Base-by-base conservation (phyloP, 2,329 filamentous ascomycete genomes). In the Fusarium incarnatum region DNA sequence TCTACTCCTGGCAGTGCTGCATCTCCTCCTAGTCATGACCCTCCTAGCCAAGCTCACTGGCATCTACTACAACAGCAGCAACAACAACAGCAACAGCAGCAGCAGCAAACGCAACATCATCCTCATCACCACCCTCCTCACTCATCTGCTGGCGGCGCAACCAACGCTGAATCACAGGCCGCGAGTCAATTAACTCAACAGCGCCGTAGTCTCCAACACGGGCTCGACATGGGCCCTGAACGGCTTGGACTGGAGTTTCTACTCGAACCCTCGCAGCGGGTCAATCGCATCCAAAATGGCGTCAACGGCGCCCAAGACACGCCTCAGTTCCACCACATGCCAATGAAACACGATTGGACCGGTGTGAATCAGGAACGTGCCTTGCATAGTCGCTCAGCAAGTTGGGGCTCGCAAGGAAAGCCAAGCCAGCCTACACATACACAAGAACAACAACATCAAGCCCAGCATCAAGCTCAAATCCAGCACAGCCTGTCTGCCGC, bases 221-320 rank as follows among this genome's bases (percentile, higher is more conserved):
- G 85, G 41, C 77, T 92, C 3, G 87, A 91, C 41, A 81, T 92
- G 61, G 86, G 86, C 5, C 82, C 86, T 2, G 92, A 94, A 75
- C 86, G 89, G 48, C 83, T 94, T 11, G 91, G 89, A 8, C 86
- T 96, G 32, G 91, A 90, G 60, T 94, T 94, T 71, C 83, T 96
- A 3, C 84, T 95, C 2, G 89, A 91, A 62, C 81, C 86, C 34
- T 84, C 86, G 9, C 86, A 88, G 50, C 86, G 85, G 60, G 83
- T 85, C 23, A 84, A 79, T 67, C 85, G 82, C 72, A 85, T 87
- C 54, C 83, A 84, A 44, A 85, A 83, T 50, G 84, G 85, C 27
- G 64, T 83, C 41, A 82, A 86, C 67, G 84, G 83, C 16, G 79
- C 81, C 9, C 84, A 84, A 60, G 85, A 87, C 67, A 79, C 81